Conservation (phyloP, 2,329 filamentous ascomycete species). For the Fonsecaea pedrosoi region DNA sequence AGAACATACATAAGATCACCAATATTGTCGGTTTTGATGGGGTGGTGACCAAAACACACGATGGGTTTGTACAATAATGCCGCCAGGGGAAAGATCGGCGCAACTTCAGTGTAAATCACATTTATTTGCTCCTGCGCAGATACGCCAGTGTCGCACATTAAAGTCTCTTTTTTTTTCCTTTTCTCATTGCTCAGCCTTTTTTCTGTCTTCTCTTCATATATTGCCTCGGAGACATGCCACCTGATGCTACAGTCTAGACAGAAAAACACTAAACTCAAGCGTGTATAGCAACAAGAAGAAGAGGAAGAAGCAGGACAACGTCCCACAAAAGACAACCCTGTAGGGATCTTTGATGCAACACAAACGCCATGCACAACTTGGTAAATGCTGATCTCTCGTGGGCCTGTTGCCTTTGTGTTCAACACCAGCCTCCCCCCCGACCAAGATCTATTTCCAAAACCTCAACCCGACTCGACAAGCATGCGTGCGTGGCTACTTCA, state of each 20-base stretch:
- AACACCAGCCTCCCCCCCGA: not conserved
- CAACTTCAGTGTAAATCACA: not conserved
- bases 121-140: not conserved
- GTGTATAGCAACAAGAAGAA: not conserved
- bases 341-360: not conserved
- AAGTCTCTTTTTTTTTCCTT: not conserved
- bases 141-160: not conserved
- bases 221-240: not conserved
- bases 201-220: constrained; percentile 4
- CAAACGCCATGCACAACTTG: not conserved
- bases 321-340: not conserved
- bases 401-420: not conserved
- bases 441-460: constrained; percentile 2
- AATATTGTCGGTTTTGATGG: too few relatives aligned
- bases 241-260: constrained; percentile 4
- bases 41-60: too few relatives aligned
- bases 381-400: constrained; percentile 4
- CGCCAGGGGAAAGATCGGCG: not conserved
- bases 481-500: constrained; percentile 48
- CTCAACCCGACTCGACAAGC: not conserved
- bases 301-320: not conserved
- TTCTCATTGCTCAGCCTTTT: not conserved
- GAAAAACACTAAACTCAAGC: not conserved
- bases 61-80: not conserved
- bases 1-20: not conserved